phyloP scores from a whole-genome alignment of 73 alveolate genomes.

The Paraurostyla sp. region DNA sequence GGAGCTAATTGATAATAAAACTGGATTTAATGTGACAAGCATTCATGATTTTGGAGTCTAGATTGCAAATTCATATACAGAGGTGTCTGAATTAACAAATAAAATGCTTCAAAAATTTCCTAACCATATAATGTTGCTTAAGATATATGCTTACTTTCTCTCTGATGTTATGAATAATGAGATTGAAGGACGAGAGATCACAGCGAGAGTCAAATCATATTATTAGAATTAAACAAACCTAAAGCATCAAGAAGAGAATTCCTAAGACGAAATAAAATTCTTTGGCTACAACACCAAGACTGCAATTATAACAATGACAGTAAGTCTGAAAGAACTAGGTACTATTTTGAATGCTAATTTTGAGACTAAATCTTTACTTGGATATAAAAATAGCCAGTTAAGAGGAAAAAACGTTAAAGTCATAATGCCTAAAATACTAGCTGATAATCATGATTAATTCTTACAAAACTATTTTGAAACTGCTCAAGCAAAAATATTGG shows the following conservation, averaged over 20 bases:
- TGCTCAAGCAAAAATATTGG: conserved; percentile 51
- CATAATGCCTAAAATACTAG: conserved; percentile 53
- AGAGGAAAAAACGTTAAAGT: conserved; percentile 50
- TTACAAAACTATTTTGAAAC: conserved; percentile 44
- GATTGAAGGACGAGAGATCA: conserved; percentile 6
- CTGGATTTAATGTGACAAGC: conserved; percentile 38
- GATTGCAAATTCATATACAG: conserved; percentile 16
- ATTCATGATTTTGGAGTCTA: conserved; percentile 62
- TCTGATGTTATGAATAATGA: conserved; percentile 64
- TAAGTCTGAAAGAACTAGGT: conserved; percentile 45
- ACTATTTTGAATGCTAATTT: conserved; percentile 52
- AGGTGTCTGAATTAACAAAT: background rate
- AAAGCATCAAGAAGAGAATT: background rate
- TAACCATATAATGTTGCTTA: conserved; percentile 23
- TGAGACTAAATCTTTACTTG: conserved; percentile 37
- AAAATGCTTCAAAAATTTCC: conserved; percentile 21
- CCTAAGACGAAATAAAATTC: conserved; percentile 34
- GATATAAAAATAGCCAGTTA: conserved; percentile 27
- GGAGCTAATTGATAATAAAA: conserved; percentile 39
- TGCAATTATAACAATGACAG: conserved; percentile 50
- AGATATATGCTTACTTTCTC: conserved; percentile 45
- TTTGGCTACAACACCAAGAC: conserved; percentile 54
- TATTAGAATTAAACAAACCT: background rate
- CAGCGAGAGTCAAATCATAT: background rate
- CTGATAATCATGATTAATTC: conserved; percentile 54